Percentiles rank a stretch among this genome's conserved stretches.
These are phyloP conservation scores for Symbiodinium pilosum DNA, from an alignment of 73 alveolate genomes.

Conservation along the genomic window DNA sequence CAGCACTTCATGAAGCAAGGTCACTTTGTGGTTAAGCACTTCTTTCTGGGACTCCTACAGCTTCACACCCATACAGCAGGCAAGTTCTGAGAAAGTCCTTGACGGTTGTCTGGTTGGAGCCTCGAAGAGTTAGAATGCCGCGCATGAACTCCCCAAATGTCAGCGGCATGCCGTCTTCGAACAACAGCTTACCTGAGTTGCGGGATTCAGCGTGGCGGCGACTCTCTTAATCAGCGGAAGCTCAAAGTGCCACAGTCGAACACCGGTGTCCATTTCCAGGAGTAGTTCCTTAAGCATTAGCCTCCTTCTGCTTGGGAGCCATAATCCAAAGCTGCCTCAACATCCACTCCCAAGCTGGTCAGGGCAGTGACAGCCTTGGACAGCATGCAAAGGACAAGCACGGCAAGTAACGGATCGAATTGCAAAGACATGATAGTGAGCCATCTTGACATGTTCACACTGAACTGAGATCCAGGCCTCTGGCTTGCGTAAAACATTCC, in stretches of 20 bases:
- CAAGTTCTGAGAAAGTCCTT: conserved; percentile 42
- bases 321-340: conserved; percentile 76
- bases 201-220: too few relatives aligned
- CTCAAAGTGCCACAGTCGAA: too few relatives aligned
- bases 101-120: conserved; percentile 90
- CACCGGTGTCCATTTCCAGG: background rate
- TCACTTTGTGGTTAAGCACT: too few relatives aligned
- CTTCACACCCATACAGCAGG: too few relatives aligned
- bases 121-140: conserved; percentile 70
- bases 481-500: background rate
- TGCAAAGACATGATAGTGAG: too few relatives aligned
- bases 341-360: conserved; percentile 78
- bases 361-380: conserved; percentile 78
- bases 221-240: too few relatives aligned
- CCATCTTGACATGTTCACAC: too few relatives aligned
- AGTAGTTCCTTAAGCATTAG: too few relatives aligned
- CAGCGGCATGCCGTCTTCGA: conserved; percentile 64
- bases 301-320: background rate
- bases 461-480: background rate
- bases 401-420: too few relatives aligned
- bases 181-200: conserved; percentile 51
- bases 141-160: conserved; percentile 84
- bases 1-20: too few relatives aligned
- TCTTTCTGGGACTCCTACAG: too few relatives aligned
- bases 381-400: background rate